phyloP scores from a whole-genome alignment of 1,284 basidiomycete genomes.

The Ustilago bromivora region DNA sequence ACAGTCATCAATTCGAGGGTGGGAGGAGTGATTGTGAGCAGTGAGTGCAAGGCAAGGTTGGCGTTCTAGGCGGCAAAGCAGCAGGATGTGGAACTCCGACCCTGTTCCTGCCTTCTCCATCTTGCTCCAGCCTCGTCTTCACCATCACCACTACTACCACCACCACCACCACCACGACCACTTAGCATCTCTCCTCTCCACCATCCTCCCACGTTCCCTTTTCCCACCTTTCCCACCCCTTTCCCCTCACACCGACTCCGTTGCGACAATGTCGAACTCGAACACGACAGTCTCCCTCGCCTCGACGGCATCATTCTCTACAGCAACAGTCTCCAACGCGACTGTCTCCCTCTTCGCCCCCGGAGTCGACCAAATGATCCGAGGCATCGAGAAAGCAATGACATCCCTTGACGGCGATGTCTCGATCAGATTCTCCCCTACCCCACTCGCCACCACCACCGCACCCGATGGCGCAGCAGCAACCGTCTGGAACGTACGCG shows the following conservation, averaged over 20 bases:
- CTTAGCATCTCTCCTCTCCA: conserved; percentile 11
- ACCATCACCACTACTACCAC: not conserved
- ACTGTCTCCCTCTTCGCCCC: conserved; percentile 44
- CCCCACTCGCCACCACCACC: conserved; percentile 40
- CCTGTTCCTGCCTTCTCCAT: not conserved
- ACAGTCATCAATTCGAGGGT: not conserved
- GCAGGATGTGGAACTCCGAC: conserved; percentile 7
- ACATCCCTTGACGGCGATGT: conserved; percentile 30
- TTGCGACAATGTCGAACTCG: not conserved
- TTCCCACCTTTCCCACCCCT: not conserved
- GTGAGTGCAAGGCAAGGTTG: not conserved
- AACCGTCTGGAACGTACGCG: conserved; percentile 48
- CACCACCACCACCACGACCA: conserved; percentile 4
- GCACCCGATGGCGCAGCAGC: conserved; percentile 39
- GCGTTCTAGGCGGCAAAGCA: not conserved
- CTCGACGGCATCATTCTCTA: not conserved
- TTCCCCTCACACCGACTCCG: not conserved
- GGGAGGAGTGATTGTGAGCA: not conserved
- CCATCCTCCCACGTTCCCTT: conserved; percentile 1
- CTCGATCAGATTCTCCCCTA: conserved; percentile 24
- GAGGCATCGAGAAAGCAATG: conserved; percentile 17
- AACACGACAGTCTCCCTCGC: not conserved
- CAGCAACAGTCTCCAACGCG: not conserved
- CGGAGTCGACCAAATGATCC: conserved; percentile 43
- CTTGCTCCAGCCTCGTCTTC: conserved; percentile 1